These are phyloP conservation scores for Botrytis byssoidea DNA, from an alignment of 2,329 filamentous ascomycete species.

Conservation along the genomic window DNA sequence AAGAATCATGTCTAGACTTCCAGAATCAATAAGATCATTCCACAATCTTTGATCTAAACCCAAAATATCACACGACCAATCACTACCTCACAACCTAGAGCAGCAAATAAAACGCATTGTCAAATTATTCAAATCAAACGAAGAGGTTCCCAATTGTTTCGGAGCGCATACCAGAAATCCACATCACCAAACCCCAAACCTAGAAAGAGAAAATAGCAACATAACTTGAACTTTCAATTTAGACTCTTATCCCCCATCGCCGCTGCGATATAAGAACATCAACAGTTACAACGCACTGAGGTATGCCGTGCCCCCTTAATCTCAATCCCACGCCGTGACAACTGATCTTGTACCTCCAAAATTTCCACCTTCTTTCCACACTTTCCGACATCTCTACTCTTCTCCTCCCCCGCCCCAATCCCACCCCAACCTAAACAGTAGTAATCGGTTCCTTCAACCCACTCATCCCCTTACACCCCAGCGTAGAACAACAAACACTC, in stretches of 20 bases:
- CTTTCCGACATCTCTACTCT: background rate
- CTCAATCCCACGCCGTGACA: background rate
- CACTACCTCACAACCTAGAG: background rate
- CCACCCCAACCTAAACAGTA: background rate
- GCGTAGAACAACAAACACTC: constrained; percentile 6
- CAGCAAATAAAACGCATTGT: accelerated
- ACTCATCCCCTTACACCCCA: constrained; percentile 3
- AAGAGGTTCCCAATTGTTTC: background rate
- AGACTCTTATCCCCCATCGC: accelerated
- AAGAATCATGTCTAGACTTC: background rate
- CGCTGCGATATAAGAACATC: no score
- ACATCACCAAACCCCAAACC: background rate
- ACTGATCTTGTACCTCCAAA: background rate
- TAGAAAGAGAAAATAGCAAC: background rate
- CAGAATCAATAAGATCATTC: background rate
- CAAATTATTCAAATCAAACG: background rate
- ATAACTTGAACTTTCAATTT: background rate
- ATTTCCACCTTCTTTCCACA: accelerated
- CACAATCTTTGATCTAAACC: background rate
- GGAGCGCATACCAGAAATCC: background rate
- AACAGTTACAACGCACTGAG: background rate
- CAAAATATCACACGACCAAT: background rate
- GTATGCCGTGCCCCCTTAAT: background rate
- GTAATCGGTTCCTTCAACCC: constrained; percentile 12
- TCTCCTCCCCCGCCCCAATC: background rate